These are phyloP conservation scores for Carnegiea gigantea DNA, from an alignment of 179 eudicot genomes.

Conservation along the genomic window DNA sequence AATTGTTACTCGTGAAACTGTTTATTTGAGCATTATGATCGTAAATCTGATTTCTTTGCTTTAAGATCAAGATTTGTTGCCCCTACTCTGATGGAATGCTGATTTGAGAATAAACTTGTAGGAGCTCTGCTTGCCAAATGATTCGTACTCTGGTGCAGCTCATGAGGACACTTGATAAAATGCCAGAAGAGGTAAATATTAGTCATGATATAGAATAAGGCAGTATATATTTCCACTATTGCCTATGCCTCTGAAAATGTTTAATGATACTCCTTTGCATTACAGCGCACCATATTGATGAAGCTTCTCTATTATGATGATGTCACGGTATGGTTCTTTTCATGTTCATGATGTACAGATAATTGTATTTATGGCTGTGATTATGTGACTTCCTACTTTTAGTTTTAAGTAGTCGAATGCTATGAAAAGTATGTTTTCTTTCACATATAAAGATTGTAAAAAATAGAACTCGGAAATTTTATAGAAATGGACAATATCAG, in stretches of 20 bases:
- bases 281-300: conserved; percentile 94
- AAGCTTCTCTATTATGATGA: conserved; percentile 91
- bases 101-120: conserved; percentile 24
- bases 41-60: neutral
- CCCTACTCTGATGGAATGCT: neutral
- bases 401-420: neutral
- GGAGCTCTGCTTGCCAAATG: conserved; percentile 99
- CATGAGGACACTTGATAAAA: conserved; percentile 93
- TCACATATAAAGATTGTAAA: neutral
- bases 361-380: neutral
- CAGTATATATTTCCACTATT: neutral
- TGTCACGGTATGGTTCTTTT: conserved; percentile 62
- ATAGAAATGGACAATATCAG: neutral
- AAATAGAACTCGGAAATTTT: neutral
- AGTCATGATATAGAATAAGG: conserved; percentile 2
- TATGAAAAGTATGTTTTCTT: neutral
- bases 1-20: conserved; percentile 4
- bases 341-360: neutral
- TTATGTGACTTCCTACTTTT: neutral
- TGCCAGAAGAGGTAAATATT: conserved; percentile 88
- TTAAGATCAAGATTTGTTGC: neutral
- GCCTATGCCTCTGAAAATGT: neutral
- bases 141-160: conserved; percentile 84
- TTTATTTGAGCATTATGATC: neutral
- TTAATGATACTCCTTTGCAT: conserved; percentile 18